These are phyloP conservation scores for Mallotus nudiflorus DNA, from an alignment of 345 rosid species.

Conservation along the genomic window DNA sequence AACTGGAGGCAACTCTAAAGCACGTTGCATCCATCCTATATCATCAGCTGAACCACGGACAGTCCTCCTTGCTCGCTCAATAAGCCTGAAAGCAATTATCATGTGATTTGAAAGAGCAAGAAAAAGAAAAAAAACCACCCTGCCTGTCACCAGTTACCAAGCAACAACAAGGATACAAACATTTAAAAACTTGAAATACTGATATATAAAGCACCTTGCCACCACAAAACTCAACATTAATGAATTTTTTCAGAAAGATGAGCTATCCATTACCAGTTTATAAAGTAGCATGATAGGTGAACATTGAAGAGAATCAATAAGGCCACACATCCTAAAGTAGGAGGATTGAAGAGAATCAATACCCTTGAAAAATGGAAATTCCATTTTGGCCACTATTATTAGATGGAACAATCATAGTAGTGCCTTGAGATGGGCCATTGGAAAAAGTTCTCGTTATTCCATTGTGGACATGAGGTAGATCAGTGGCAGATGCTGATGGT, in stretches of 20 bases:
- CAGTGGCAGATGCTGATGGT: constrained; percentile 48
- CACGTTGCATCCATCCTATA: constrained; percentile 86
- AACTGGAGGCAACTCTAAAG: constrained; percentile 72
- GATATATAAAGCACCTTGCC: too few relatives aligned
- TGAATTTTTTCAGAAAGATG: neutral
- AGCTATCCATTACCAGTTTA: neutral
- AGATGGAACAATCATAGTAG: constrained; percentile 47
- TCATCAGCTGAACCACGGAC: constrained; percentile 97
- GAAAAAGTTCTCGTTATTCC: constrained; percentile 35
- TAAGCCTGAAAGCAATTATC: constrained; percentile 51
- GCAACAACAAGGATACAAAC: neutral
- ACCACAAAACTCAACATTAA: neutral
- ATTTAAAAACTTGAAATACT: neutral
- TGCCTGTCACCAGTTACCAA: neutral
- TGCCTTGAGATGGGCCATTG: constrained; percentile 38
- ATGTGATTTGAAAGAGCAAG: neutral
- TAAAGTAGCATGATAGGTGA: neutral
- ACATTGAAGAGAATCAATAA: constrained; percentile 8
- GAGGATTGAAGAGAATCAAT: constrained; percentile 25
- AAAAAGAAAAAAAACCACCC: neutral
- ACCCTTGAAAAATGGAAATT: constrained; percentile 81
- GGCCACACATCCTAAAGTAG: constrained; percentile 12
- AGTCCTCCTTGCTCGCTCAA: constrained; percentile 86
- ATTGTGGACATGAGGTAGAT: constrained; percentile 27
- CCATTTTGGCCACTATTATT: constrained; percentile 47